phyloP scores from a whole-genome alignment of 768 basidiomycete species.

The Podaxis rugospora region DNA sequence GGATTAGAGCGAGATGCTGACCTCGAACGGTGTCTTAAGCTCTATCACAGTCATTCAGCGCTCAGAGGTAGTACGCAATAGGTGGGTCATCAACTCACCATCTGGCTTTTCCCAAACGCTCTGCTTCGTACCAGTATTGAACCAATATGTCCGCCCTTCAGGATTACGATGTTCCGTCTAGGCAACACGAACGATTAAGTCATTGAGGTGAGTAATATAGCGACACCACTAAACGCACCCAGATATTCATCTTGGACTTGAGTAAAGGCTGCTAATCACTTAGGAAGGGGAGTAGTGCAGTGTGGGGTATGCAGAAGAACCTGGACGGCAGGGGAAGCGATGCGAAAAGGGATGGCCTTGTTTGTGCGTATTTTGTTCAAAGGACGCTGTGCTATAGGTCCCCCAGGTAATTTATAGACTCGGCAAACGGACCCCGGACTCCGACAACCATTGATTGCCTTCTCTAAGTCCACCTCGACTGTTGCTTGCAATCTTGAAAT shows the following conservation, averaged over 20 bases:
- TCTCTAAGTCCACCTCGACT: not conserved
- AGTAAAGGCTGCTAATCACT: not conserved
- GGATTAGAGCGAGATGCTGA: slow-evolving; percentile 23
- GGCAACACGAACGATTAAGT: not conserved
- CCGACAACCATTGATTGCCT: not conserved
- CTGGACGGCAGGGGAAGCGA: not conserved
- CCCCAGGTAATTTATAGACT: not conserved
- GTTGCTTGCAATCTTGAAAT: too few relatives aligned
- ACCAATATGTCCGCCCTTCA: slow-evolving; percentile 98
- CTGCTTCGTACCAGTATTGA: slow-evolving; percentile 81
- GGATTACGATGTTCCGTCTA: slow-evolving; percentile 94
- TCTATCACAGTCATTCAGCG: slow-evolving; percentile 36
- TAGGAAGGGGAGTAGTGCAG: not conserved
- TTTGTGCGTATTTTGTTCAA: slow-evolving; percentile 12
- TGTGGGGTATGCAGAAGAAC: not conserved
- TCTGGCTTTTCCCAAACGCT: slow-evolving; percentile 99
- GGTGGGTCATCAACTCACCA: slow-evolving; percentile 39
- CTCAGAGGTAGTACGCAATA: not conserved
- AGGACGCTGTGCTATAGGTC: not conserved
- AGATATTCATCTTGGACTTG: slow-evolving; percentile 25
- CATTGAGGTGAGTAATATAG: not conserved
- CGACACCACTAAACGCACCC: slow-evolving; percentile 24
- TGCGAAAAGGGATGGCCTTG: slow-evolving; percentile 8
- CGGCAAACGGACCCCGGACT: not conserved
- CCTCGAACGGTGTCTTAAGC: slow-evolving; percentile 90